A percentile compares a stretch with the other conserved stretches of the same genome.
phyloP scores from a whole-genome alignment of 805 yeast genomes.

The Wickerhamiella cacticola region DNA sequence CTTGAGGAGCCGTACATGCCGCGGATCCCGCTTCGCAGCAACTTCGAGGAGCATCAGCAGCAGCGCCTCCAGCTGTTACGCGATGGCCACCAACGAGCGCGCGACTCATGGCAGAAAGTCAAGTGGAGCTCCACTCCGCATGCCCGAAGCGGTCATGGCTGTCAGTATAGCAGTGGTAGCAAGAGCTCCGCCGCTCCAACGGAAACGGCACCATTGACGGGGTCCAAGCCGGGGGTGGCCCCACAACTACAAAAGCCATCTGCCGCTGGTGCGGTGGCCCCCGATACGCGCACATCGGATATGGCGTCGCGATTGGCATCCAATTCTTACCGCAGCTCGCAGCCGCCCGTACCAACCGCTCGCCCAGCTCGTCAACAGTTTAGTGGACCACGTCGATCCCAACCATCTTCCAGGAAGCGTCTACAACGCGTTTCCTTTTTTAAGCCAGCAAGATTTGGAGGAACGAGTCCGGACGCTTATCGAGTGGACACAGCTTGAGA shows the following conservation, averaged over 20 bases:
- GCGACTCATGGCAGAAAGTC: not conserved
- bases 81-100: not conserved
- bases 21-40: not conserved
- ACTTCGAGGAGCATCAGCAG: not conserved
- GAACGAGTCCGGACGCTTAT: not conserved
- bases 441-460: not conserved
- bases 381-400: not conserved
- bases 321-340: not conserved
- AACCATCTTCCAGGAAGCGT: not conserved
- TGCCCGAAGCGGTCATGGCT: too few species aligned
- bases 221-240: too few species aligned
- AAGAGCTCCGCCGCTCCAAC: not conserved
- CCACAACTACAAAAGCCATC: too few species aligned
- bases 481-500: not conserved
- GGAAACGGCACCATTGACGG: too few species aligned
- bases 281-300: not conserved
- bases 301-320: not conserved
- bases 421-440: not conserved
- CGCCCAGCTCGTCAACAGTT: not conserved
- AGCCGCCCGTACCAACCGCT: not conserved
- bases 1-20: not conserved
- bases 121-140: not conserved
- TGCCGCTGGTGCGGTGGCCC: too few species aligned
- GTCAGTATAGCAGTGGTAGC: not conserved
- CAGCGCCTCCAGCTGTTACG: conserved; percentile 1